Base-by-base conservation (phyloP, 495 filamentous ascomycete species). In the Aspergillus taichungensis region DNA sequence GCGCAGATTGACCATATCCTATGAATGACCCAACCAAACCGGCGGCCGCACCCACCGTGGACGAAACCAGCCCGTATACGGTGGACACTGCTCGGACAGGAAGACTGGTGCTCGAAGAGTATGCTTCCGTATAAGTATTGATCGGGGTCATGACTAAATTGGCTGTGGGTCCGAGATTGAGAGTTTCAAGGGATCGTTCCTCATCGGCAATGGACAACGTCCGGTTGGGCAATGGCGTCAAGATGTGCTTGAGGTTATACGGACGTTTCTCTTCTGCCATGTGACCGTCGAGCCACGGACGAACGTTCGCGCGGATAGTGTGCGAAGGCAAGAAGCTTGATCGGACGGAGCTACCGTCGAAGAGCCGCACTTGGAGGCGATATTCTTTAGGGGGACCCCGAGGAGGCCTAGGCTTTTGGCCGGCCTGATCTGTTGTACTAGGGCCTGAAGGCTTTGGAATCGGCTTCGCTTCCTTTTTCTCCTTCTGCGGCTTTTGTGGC, bases 191-290 rank as follows among this genome's bases (percentile, higher is more conserved):
- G 0, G 74, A 71, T 34, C 79, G 68, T 29, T 74, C 74, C 57
- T 96, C 92, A 34, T 96, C 88, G 1, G 76, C 66, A 6, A 82
- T 71, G 34, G 80, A 77, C 40, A 97, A 75, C 6, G 75, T 77
- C 40, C 75, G 79, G 55, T 82, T 92, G 3, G 87, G 88, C 9
- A 77, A 64, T 1, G 91, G 92, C 0, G 86, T 80, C 1, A 92
- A 69, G 29, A 96, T 81, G 30, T 91, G 79, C 54, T 89, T 88
- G 64, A 97, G 88, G 29, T 77, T 84, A 60, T 88, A 97, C 3
- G 85, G 83, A 36, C 69, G 63, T 50, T 62, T 59, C 60, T 76
- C 67, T 32, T 70, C 65, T 24, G 42, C 59, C 54, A 69, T 58
- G 32, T 73, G 59, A 30, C 61, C 49, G 43, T 92, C 86, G 8